phyloP scores from a whole-genome alignment of 768 basidiomycete species.

The Kwoniella dendrophila region DNA sequence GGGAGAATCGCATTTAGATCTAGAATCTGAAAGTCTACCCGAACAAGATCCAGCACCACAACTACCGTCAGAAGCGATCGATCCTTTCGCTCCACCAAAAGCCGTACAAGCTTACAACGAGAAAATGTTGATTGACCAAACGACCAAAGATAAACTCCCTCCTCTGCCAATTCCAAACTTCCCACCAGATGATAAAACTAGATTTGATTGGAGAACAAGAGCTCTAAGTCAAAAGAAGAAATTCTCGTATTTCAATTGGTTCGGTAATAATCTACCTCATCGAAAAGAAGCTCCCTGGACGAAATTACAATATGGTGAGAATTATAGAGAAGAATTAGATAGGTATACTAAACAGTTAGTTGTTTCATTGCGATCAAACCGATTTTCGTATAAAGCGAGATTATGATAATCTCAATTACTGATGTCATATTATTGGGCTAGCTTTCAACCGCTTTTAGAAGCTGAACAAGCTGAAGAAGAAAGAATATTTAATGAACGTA shows the following conservation, averaged over 20 bases:
- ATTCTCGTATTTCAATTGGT: conserved; percentile 13
- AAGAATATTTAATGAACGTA: conserved; percentile 64
- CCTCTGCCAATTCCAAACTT: neutral
- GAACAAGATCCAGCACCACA: neutral
- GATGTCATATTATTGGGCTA: conserved; percentile 32
- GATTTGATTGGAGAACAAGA: conserved; percentile 69
- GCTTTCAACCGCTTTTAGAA: conserved; percentile 61
- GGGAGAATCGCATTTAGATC: neutral
- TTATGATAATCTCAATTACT: conserved; percentile 1
- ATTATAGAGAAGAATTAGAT: conserved; percentile 60
- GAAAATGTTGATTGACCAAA: neutral
- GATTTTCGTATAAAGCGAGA: neutral
- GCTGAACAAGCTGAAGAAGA: conserved; percentile 71
- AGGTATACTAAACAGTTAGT: conserved; percentile 65
- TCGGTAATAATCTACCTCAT: neutral
- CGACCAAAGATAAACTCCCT: neutral
- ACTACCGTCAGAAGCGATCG: neutral
- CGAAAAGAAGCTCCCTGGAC: conserved; percentile 4
- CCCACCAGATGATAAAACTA: conserved; percentile 48
- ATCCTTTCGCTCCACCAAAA: conserved; percentile 10
- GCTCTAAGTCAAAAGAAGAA: conserved; percentile 55
- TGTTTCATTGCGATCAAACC: neutral
- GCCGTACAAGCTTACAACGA: neutral
- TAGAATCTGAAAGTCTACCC: neutral
- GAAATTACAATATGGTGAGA: conserved; percentile 19